phyloP scores from a whole-genome alignment of 768 basidiomycete species.

The Pholiota molesta region DNA sequence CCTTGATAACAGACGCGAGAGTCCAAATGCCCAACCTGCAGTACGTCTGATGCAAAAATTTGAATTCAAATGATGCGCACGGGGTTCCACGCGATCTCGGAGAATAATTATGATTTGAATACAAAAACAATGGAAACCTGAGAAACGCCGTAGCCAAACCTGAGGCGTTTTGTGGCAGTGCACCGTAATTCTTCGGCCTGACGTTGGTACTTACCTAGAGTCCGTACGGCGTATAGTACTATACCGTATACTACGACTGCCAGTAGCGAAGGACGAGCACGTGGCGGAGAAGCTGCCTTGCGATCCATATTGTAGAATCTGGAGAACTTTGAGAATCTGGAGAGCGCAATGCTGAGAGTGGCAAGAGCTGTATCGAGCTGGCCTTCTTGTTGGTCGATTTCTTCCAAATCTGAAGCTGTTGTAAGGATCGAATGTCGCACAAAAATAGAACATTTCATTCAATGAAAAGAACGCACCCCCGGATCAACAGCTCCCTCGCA shows the following conservation, averaged over 20 bases:
- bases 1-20: neutral
- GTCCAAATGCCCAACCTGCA: too few species aligned
- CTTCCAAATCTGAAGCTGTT: conserved; percentile 87
- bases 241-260: too few species aligned
- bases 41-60: too few species aligned
- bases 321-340: conserved; percentile 86
- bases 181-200: too few species aligned
- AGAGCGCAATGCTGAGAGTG: conserved; percentile 73
- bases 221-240: too few species aligned
- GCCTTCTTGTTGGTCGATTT: conserved; percentile 94
- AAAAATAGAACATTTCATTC: neutral
- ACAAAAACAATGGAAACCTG: too few species aligned
- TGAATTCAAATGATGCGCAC: too few species aligned
- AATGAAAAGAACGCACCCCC: conserved; percentile 58
- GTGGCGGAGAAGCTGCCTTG: conserved; percentile 64
- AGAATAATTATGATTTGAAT: too few species aligned
- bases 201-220: too few species aligned
- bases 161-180: too few species aligned
- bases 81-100: too few species aligned
- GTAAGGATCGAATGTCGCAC: conserved; percentile 3
- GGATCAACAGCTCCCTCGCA: conserved; percentile 82
- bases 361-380: conserved; percentile 72
- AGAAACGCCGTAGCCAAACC: too few species aligned
- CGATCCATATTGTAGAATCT: conserved; percentile 78
- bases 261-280: conserved; percentile 80